phyloP scores from a whole-genome alignment of 2,329 filamentous ascomycete species.

The Colletotrichum sp. region DNA sequence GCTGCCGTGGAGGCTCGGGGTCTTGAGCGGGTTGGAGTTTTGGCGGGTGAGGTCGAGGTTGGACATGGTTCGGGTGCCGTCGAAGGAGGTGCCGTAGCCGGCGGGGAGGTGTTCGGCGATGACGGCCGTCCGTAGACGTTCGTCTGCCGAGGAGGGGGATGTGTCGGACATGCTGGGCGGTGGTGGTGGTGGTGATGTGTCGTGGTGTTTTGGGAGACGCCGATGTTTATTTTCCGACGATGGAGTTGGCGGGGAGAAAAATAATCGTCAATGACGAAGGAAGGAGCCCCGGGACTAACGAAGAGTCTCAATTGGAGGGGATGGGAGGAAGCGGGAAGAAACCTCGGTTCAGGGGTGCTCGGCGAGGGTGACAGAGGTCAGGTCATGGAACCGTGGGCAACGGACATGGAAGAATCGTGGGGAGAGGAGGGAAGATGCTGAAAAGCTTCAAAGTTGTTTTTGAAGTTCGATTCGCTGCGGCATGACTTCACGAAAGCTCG shows the following conservation, averaged over 20 bases:
- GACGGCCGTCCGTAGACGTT: conserved; percentile 13
- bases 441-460: conserved; percentile 15
- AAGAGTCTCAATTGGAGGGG: neutral
- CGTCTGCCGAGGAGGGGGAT: conserved; percentile 6
- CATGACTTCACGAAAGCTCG: conserved; percentile 16
- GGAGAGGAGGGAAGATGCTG: neutral
- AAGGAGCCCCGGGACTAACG: neutral
- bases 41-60: conserved; percentile 7
- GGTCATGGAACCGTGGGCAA: neutral
- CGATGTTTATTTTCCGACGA: neutral
- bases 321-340: neutral
- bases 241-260: neutral
- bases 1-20: conserved; percentile 21
- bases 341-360: neutral
- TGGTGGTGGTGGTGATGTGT: neutral
- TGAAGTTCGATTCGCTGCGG: neutral
- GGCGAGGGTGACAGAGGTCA: neutral
- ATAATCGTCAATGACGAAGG: neutral
- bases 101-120: conserved; percentile 22
- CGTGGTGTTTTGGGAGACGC: neutral
- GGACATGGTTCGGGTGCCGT: conserved; percentile 19
- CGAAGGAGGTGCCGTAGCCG: conserved; percentile 22
- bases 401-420: neutral
- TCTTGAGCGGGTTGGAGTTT: neutral
- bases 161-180: conserved; percentile 10